Percentiles rank a stretch among this genome's conserved stretches.
Evolutionary conservation across 345 rosid species (phyloP).

Genomic region (Clausena lansium): DNA sequence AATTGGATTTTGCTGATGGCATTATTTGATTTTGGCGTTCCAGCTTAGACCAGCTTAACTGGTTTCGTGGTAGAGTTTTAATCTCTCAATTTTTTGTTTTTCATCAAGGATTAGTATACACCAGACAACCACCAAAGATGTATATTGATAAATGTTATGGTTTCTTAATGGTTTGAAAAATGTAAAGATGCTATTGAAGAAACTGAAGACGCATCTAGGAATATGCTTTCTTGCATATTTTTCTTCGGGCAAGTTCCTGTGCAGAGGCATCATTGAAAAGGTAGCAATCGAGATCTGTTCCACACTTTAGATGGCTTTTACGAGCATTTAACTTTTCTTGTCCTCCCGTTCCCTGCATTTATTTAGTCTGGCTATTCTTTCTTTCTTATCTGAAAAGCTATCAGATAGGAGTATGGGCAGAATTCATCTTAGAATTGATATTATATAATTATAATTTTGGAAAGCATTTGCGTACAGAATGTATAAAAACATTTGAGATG

Average conservation of each 20-base stretch:
- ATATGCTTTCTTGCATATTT: neutral
- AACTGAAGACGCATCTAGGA: neutral
- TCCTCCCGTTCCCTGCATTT: neutral
- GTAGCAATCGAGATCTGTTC: neutral
- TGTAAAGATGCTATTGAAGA: neutral
- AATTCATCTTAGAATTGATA: neutral
- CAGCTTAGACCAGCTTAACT: neutral
- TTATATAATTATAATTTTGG: neutral
- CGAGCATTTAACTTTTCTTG: neutral
- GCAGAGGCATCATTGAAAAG: neutral
- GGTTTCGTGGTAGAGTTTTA: neutral
- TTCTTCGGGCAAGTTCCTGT: neutral
- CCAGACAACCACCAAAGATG: neutral
- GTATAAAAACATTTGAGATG: neutral
- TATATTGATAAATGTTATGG: neutral
- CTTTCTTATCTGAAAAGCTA: neutral
- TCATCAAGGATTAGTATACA: neutral
- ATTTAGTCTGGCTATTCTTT: neutral
- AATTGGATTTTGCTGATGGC: neutral
- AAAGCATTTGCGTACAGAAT: neutral
- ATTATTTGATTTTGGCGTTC: neutral
- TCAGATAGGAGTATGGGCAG: neutral
- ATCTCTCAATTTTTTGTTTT: neutral
- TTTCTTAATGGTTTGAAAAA: neutral
- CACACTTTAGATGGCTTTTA: neutral